Evolutionary conservation across 495 filamentous ascomycete species (phyloP), one percentile per base, ranked within the genome.

Genomic region (Penicillium verhagenii): DNA sequence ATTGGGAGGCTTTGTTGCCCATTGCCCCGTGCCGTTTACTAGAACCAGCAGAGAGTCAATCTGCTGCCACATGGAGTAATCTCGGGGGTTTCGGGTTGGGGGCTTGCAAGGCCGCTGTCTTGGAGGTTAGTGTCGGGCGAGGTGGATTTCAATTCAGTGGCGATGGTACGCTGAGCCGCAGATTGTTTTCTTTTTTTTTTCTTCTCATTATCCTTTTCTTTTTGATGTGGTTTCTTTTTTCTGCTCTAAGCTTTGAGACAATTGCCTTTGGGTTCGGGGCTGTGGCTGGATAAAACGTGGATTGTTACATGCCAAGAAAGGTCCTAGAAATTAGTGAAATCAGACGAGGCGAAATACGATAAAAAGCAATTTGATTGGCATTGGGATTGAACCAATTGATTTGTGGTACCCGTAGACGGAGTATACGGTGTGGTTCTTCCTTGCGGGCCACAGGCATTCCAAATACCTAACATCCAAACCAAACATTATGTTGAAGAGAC

Each of bases 141-240:
- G 40, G 52, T 46, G 47, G 28, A 50, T 18, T 8, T 7, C 23
- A 1, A 28, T 18, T 51, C 21, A 6, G 18, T 3, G 6, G 16
- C 21, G 14, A 25, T 64, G 58, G 58, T 64, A 61, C 52, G 58
- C 40, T 9, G 55, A 58, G 29, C 58, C 61, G 48, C n/a, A n/a
- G n/a, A n/a, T n/a, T n/a, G n/a, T n/a, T n/a, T 6, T 45, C 39
- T 61, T 56, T 23, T 1, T 11, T 29, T 11, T 3, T 28, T 28
- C 37, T 39, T 28, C 16, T 13, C 19, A 8, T 43, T 23, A 23
- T 43, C 21, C 19, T 23, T 14, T 24, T n/a, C 11, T 45, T n/a
- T n/a, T n/a, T n/a, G n/a, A n/a, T n/a, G n/a, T n/a, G n/a, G n/a
- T n/a, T n/a, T n/a, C n/a, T n/a, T n/a, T n/a, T n/a, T n/a, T n/a